phyloP scores from a whole-genome alignment of 2,329 filamentous ascomycete genomes.

The Diaporthe longicolla region DNA sequence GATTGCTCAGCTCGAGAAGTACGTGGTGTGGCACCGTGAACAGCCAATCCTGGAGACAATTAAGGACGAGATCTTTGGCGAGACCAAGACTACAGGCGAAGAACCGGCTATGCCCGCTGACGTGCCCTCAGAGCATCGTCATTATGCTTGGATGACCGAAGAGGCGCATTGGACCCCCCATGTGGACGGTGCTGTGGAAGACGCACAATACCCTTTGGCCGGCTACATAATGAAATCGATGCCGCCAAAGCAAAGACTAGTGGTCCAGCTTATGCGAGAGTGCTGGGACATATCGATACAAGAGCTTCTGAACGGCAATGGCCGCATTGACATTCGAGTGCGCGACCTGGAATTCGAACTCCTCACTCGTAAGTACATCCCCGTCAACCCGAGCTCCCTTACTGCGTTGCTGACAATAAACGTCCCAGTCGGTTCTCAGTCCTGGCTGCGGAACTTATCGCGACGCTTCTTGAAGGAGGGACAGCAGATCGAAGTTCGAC shows the following conservation, averaged over 20 bases:
- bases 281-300: constrained; percentile 66
- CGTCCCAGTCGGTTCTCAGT: constrained; percentile 52
- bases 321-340: constrained; percentile 57
- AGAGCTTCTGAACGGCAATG: constrained; percentile 60
- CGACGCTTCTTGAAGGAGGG: constrained; percentile 51
- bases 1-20: constrained; percentile 59
- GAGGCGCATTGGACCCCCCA: constrained; percentile 60
- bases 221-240: constrained; percentile 50
- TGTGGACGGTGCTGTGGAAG: constrained; percentile 41
- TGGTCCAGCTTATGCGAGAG: constrained; percentile 60
- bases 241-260: constrained; percentile 58
- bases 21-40: constrained; percentile 48
- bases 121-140: background rate
- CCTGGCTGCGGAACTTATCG: constrained; percentile 53
- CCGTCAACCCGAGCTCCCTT: background rate
- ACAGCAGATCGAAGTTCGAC: constrained; percentile 56
- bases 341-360: constrained; percentile 58
- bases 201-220: constrained; percentile 45
- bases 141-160: constrained; percentile 57
- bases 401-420: background rate
- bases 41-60: constrained; percentile 34
- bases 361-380: constrained; percentile 58
- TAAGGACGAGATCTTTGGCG: constrained; percentile 44
- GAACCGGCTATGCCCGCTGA: background rate
- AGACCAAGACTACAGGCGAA: background rate